A percentile compares a stretch with the other conserved stretches of the same genome.
Evolutionary conservation across 2,329 filamentous ascomycete species (phyloP).

Genomic region (Sphaceloma murrayae): DNA sequence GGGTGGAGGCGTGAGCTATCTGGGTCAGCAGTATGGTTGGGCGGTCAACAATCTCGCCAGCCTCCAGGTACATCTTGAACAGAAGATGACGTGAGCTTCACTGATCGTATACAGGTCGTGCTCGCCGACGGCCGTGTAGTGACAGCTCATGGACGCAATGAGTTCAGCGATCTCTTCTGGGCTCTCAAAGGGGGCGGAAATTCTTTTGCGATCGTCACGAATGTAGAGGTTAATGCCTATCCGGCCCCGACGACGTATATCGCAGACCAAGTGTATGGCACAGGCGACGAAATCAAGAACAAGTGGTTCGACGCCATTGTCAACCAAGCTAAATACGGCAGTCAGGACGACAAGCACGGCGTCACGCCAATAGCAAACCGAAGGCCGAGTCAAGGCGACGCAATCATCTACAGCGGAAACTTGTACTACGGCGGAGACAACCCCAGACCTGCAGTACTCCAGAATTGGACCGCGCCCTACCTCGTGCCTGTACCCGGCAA

Average conservation of each 20-base stretch:
- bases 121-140: constrained; percentile 11
- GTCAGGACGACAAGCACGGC: background rate
- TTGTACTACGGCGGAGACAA: constrained; percentile 9
- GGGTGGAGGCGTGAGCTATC: constrained; percentile 17
- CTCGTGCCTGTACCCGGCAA: background rate
- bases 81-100: background rate
- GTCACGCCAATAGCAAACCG: constrained; percentile 9
- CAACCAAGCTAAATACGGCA: constrained; percentile 2
- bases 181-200: constrained; percentile 20
- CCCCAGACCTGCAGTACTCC: background rate
- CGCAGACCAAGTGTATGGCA: constrained; percentile 8
- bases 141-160: constrained; percentile 12
- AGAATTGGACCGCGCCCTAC: constrained; percentile 6
- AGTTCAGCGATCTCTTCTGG: constrained; percentile 21
- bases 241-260: constrained; percentile 1
- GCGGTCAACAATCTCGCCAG: constrained; percentile 8
- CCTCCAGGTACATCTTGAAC: background rate
- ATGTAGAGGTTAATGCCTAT: constrained; percentile 1
- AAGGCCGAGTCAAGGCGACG: background rate
- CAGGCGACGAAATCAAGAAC: constrained; percentile 24
- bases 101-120: background rate
- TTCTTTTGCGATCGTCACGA: constrained; percentile 18
- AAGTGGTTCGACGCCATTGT: constrained; percentile 14
- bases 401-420: background rate
- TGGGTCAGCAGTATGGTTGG: constrained; percentile 13